phyloP scores from a whole-genome alignment of 139 green algal genomes.

The Coelastrella sp. region DNA sequence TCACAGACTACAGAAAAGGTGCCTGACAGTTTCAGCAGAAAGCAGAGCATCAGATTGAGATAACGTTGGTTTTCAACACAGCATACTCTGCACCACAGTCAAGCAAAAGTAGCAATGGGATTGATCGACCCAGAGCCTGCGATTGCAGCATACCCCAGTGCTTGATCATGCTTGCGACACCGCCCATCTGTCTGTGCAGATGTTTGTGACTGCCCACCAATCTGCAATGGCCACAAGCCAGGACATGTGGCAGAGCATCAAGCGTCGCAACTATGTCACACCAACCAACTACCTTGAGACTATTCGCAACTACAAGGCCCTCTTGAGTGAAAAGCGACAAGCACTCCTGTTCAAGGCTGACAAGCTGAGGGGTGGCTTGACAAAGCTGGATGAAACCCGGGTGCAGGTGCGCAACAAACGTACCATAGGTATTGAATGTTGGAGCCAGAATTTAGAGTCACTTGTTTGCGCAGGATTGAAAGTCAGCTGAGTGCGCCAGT shows the following conservation, averaged over 20 bases:
- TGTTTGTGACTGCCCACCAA: constrained; percentile 91
- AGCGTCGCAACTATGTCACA: constrained; percentile 91
- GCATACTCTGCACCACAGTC: no score
- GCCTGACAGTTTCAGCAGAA: no score
- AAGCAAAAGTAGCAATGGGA: no score
- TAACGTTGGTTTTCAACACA: no score
- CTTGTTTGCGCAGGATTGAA: no score
- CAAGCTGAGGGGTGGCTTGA: constrained; percentile 83
- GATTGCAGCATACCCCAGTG: no score
- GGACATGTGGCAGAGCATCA: constrained; percentile 63
- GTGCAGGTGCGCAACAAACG: constrained; percentile 80
- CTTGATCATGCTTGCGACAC: neutral
- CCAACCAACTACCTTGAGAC: constrained; percentile 94
- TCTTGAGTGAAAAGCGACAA: constrained; percentile 73
- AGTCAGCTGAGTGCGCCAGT: no score
- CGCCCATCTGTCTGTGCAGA: constrained; percentile 62
- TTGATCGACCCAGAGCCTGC: no score
- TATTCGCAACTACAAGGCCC: constrained; percentile 83
- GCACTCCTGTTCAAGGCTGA: constrained; percentile 73
- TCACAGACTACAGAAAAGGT: no score
- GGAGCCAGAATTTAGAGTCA: no score
- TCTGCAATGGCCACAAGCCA: constrained; percentile 59
- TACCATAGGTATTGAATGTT: no score
- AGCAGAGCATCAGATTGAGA: no score
- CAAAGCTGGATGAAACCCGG: constrained; percentile 86